phyloP scores from a whole-genome alignment of 768 basidiomycete species.

The Pleurotus pulmonarius region DNA sequence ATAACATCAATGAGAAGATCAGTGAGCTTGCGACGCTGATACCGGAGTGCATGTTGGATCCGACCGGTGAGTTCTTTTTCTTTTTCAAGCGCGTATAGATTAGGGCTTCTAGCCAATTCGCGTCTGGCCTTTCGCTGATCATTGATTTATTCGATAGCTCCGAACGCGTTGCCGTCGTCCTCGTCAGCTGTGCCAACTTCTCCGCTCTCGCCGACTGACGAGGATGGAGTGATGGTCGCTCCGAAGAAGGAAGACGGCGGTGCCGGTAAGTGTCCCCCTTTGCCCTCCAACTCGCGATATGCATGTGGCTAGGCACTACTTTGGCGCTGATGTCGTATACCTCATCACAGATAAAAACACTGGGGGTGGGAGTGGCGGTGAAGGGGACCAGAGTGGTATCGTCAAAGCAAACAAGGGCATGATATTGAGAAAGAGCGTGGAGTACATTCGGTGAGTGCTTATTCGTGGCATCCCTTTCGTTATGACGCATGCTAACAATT shows the following conservation, averaged over 20 bases:
- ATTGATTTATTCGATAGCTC: neutral
- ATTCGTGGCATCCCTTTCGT: conserved; percentile 39
- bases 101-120: neutral
- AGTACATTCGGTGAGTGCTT: conserved; percentile 50
- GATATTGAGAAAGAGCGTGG: conserved; percentile 82
- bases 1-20: conserved; percentile 97
- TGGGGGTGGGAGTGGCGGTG: conserved; percentile 11
- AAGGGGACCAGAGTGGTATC: conserved; percentile 19
- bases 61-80: conserved; percentile 28
- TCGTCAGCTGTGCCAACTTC: neutral
- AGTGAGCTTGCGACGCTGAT: conserved; percentile 85
- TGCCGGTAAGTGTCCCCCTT: conserved; percentile 3
- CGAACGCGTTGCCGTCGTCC: neutral
- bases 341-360: neutral
- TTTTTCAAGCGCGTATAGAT: conserved; percentile 12
- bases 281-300: neutral
- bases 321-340: neutral
- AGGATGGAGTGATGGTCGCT: neutral
- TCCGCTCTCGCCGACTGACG: conserved; percentile 3
- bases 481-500: too few relatives aligned
- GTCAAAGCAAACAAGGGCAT: conserved; percentile 95
- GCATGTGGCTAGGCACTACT: neutral
- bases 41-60: conserved; percentile 80
- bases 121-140: neutral
- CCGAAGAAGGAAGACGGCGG: neutral